Evolutionary conservation across 257 asterid genomes (phyloP).

Genomic region (Solanum peruvianum): DNA sequence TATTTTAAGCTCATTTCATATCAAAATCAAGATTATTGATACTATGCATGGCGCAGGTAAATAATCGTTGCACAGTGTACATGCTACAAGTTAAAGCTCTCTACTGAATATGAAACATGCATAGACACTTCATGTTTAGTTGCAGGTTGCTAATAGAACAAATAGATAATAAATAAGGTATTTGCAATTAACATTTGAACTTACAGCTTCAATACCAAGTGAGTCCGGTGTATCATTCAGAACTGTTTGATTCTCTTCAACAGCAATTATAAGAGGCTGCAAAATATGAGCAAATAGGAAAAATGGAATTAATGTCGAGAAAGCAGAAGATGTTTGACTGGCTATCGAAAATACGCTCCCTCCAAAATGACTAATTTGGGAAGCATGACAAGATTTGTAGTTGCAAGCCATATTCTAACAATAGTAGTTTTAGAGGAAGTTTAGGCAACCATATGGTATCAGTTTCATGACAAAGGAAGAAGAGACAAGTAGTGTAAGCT

Average conservation of each 20-base stretch:
- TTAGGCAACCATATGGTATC: not conserved
- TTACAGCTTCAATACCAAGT: conserved; percentile 65
- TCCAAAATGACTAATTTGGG: not conserved
- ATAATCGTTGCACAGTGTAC: not conserved
- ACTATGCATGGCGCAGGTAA: not conserved
- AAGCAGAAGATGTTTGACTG: not conserved
- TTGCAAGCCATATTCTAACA: not conserved
- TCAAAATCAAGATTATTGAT: not conserved
- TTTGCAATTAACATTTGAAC: conserved; percentile 3
- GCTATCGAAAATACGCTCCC: not conserved
- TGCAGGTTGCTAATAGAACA: not conserved
- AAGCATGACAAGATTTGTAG: not conserved
- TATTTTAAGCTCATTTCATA: not conserved
- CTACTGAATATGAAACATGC: not conserved
- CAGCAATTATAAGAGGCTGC: conserved; percentile 79
- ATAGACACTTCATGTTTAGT: not conserved
- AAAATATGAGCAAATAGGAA: not conserved
- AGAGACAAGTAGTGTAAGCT: not conserved
- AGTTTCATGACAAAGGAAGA: not conserved
- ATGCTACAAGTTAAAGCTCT: not conserved
- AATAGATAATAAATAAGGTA: not conserved
- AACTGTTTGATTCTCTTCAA: conserved; percentile 84
- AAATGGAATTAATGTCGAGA: not conserved
- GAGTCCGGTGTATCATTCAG: conserved; percentile 65
- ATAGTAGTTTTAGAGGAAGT: not conserved